phyloP scores from a whole-genome alignment of 1,139 yeast genomes.

The Suhomyces wounanorum region DNA sequence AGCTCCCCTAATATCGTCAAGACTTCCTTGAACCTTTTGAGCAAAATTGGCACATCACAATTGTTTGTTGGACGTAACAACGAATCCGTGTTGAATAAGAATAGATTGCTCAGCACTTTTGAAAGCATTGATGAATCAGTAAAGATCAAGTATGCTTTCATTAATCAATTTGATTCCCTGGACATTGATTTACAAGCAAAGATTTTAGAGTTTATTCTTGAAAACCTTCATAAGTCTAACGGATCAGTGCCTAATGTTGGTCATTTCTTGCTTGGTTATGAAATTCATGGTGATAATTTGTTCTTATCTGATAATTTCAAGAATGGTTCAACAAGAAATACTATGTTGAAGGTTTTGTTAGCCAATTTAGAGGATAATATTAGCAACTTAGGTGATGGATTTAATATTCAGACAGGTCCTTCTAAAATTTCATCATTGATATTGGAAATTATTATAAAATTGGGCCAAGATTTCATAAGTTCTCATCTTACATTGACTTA shows the following conservation, averaged over 20 bases:
- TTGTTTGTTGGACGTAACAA: constrained; percentile 44
- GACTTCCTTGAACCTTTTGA: constrained; percentile 54
- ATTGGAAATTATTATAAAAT: constrained; percentile 60
- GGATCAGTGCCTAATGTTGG: constrained; percentile 54
- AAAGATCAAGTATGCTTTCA: constrained; percentile 71
- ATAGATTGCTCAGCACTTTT: constrained; percentile 70
- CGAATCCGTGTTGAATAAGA: constrained; percentile 50
- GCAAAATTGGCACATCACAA: constrained; percentile 50
- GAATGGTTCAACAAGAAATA: constrained; percentile 25
- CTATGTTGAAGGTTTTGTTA: constrained; percentile 59
- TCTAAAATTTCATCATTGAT: constrained; percentile 58
- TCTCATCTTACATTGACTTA: constrained; percentile 53
- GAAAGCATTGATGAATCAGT: constrained; percentile 72
- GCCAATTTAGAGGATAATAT: constrained; percentile 51
- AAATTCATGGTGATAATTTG: constrained; percentile 36
- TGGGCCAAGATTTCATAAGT: constrained; percentile 58
- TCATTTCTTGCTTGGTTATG: constrained; percentile 78
- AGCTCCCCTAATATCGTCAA: constrained; percentile 49
- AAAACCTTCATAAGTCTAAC: constrained; percentile 46
- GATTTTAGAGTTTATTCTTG: constrained; percentile 58
- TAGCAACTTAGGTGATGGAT: constrained; percentile 40
- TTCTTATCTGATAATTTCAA: constrained; percentile 13
- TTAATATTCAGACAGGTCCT: constrained; percentile 52
- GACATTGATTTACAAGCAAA: constrained; percentile 50
- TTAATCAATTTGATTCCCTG: constrained; percentile 63